phyloP scores from a whole-genome alignment of 371 early-diverging fungal genomes.

The Lichtheimia hyalospora region DNA sequence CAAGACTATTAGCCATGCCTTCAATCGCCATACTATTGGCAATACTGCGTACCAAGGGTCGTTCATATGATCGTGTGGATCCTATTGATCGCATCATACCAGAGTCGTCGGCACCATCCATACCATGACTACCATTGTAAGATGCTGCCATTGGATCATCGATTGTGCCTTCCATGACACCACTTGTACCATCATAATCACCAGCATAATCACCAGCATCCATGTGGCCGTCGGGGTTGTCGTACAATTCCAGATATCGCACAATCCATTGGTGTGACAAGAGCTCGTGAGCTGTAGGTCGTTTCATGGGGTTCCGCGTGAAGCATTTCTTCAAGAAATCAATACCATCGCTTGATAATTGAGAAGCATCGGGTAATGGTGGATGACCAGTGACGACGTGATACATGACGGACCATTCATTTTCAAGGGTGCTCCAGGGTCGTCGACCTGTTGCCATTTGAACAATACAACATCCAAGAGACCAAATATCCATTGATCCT shows the following conservation, averaged over 20 bases:
- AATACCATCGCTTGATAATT: slow-evolving; percentile 65
- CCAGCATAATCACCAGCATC: background rate
- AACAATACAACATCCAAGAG: slow-evolving; percentile 90
- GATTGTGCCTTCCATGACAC: background rate
- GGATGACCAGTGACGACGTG: slow-evolving; percentile 78
- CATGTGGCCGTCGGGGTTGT: slow-evolving; percentile 18
- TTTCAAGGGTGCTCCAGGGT: slow-evolving; percentile 92
- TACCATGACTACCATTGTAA: too few relatives aligned
- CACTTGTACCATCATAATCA: background rate
- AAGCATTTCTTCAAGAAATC: slow-evolving; percentile 83
- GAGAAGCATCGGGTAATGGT: slow-evolving; percentile 67
- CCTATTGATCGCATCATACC: slow-evolving; percentile 19
- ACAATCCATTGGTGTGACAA: slow-evolving; percentile 76
- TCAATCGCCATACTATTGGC: slow-evolving; percentile 37
- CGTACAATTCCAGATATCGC: slow-evolving; percentile 34
- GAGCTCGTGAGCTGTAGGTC: slow-evolving; percentile 78
- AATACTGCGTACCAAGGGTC: slow-evolving; percentile 35
- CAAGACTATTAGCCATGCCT: slow-evolving; percentile 31
- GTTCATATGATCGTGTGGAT: slow-evolving; percentile 30
- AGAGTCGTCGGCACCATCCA: background rate
- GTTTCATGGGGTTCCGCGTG: slow-evolving; percentile 67
- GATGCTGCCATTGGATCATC: background rate
- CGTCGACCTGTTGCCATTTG: slow-evolving; percentile 94
- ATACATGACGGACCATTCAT: slow-evolving; percentile 93
- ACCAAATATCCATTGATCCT: slow-evolving; percentile 94